These are phyloP conservation scores for Fusarium sp. DNA, from an alignment of 2,329 filamentous ascomycete genomes.

Conservation along the genomic window DNA sequence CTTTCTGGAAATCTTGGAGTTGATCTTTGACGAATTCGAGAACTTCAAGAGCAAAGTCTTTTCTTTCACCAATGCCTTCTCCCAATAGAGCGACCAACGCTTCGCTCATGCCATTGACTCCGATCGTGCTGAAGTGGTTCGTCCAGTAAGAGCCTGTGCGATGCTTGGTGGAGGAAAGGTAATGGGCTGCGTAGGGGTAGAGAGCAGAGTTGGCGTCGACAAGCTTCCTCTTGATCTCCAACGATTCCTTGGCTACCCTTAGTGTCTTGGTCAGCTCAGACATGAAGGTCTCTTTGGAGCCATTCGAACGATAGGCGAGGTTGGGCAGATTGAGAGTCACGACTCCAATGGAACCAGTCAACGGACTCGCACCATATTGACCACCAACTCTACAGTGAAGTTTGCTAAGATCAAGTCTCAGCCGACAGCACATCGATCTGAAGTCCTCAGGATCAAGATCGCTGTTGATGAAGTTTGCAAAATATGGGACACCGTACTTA, in stretches of 20 bases:
- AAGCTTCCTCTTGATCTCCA: constrained; percentile 40
- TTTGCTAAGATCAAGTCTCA: constrained; percentile 42
- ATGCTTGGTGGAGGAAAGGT: constrained; percentile 33
- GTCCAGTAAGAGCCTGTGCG: constrained; percentile 43
- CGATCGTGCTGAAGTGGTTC: constrained; percentile 43
- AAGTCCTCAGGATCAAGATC: constrained; percentile 43
- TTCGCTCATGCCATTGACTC: constrained; percentile 41
- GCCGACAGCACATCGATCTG: constrained; percentile 41
- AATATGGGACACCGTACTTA: constrained; percentile 43
- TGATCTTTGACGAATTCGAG: constrained; percentile 39
- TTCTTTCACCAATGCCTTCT: not conserved
- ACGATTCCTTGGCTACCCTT: constrained; percentile 35
- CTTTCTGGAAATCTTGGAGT: constrained; percentile 34
- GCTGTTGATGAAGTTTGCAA: constrained; percentile 44
- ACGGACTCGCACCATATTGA: constrained; percentile 37
- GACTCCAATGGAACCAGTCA: constrained; percentile 40
- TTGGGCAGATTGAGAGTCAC: constrained; percentile 41
- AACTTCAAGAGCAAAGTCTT: constrained; percentile 25
- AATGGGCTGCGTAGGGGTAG: constrained; percentile 40
- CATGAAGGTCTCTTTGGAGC: constrained; percentile 22
- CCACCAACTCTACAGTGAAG: constrained; percentile 41
- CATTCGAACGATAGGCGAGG: constrained; percentile 33
- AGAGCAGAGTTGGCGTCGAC: constrained; percentile 28
- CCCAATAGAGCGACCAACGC: constrained; percentile 23
- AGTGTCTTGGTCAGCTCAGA: constrained; percentile 13